A percentile compares a stretch with the other conserved stretches of the same genome.
Conservation (phyloP, 495 filamentous ascomycete species). For the Talaromyces adpressus region DNA sequence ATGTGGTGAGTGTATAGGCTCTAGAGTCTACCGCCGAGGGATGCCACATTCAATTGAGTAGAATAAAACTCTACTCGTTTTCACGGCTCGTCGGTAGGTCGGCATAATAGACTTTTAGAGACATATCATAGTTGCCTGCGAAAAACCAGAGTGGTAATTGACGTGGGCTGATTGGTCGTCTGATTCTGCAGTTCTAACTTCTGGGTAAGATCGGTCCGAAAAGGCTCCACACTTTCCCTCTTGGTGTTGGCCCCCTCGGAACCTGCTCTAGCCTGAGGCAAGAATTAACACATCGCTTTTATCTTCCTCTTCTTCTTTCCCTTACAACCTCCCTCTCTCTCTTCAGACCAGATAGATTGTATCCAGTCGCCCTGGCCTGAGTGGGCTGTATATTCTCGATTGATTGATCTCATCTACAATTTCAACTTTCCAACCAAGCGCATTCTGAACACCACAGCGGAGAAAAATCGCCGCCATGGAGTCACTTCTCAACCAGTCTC, state of each 20-base stretch:
- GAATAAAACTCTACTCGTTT: neutral
- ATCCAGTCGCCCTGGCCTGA: neutral
- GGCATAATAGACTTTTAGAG: no score
- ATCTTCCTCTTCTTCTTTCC: neutral
- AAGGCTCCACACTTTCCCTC: neutral
- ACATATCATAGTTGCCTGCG: no score
- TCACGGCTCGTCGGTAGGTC: neutral
- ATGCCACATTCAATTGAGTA: no score
- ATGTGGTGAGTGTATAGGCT: no score
- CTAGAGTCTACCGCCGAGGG: no score
- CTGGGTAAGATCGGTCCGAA: neutral
- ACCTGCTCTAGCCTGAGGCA: neutral
- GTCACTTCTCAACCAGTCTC: slow-evolving; percentile 85
- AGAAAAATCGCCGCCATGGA: slow-evolving; percentile 57
- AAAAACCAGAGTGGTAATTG: neutral
- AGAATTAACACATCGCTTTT: neutral
- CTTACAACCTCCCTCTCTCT: neutral
- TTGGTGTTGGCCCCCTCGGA: neutral
- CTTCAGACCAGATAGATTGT: neutral
- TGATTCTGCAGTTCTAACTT: neutral
- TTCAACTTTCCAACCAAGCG: neutral
- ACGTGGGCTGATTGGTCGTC: neutral
- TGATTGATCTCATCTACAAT: neutral
- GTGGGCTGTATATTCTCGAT: neutral
- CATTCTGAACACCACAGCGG: neutral